Percentiles rank a stretch among this genome's conserved stretches.
These are phyloP conservation scores for Porphyra umbilicalis DNA, from an alignment of 31 red algal species.

Conservation along the genomic window DNA sequence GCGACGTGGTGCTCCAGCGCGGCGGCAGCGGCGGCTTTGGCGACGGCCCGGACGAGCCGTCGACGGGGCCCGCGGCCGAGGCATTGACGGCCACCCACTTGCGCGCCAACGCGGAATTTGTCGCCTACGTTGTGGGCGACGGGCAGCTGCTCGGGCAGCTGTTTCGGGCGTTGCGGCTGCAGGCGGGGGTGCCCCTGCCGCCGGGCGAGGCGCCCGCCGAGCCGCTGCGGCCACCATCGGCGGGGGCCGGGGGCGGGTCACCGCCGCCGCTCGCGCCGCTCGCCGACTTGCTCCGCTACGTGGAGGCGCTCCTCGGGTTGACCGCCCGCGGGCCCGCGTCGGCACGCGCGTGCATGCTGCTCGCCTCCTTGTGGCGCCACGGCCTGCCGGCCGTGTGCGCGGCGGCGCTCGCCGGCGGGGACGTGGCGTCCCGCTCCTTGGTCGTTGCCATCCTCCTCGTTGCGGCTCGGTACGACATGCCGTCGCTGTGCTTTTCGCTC, in stretches of 20 bases:
- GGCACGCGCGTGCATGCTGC: not conserved
- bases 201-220: not conserved
- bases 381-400: not conserved
- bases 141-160: not conserved
- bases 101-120: not conserved
- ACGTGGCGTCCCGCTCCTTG: not conserved
- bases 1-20: not conserved
- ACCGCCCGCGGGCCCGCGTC: not conserved
- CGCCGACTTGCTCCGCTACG: not conserved
- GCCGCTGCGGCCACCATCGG: not conserved
- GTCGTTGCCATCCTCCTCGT: not conserved
- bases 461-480: not conserved
- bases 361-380: not conserved
- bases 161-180: not conserved
- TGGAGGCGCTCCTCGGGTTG: not conserved
- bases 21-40: not conserved
- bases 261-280: not conserved
- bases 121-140: not conserved
- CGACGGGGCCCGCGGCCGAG: not conserved
- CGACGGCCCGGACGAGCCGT: not conserved
- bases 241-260: not conserved
- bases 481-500: not conserved
- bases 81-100: not conserved
- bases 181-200: not conserved
- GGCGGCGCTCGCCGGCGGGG: not conserved